A percentile compares a stretch with the other conserved stretches of the same genome.
phyloP scores from a whole-genome alignment of 805 yeast genomes.

The Candida chauliodis region DNA sequence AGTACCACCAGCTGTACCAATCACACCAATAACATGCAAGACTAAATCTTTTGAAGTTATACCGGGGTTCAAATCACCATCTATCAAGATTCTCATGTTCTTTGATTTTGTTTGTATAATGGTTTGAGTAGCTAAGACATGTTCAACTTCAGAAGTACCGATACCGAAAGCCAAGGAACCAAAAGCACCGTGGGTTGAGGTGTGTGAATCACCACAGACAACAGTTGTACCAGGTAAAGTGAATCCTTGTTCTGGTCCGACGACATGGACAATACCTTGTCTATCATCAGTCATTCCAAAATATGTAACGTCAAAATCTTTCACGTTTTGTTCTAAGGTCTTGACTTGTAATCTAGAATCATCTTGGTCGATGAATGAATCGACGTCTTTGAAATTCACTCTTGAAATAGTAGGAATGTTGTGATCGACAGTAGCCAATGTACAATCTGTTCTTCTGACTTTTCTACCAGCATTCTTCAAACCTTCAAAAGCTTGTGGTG shows the following conservation, averaged over 20 bases:
- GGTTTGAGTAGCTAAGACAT: slow-evolving; percentile 96
- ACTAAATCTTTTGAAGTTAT: slow-evolving; percentile 95
- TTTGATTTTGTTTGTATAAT: slow-evolving; percentile 91
- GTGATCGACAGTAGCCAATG: slow-evolving; percentile 94
- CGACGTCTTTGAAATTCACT: slow-evolving; percentile 64
- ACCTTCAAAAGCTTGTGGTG: slow-evolving; percentile 99
- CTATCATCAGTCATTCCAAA: slow-evolving; percentile 93
- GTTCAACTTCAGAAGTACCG: slow-evolving; percentile 99
- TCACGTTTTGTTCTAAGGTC: slow-evolving; percentile 90
- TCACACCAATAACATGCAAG: slow-evolving; percentile 89
- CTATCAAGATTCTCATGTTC: slow-evolving; percentile 86
- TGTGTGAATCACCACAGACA: slow-evolving; percentile 98
- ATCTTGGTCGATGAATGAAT: slow-evolving; percentile 79
- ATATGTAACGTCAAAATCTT: slow-evolving; percentile 82
- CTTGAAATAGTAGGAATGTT: slow-evolving; percentile 96
- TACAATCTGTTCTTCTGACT: slow-evolving; percentile 90
- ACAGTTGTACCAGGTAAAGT: slow-evolving; percentile 98
- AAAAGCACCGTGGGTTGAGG: slow-evolving; percentile 98
- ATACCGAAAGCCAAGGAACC: slow-evolving; percentile 98
- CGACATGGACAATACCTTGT: slow-evolving; percentile 98
- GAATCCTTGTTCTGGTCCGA: slow-evolving; percentile 99
- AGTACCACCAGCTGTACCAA: slow-evolving; percentile 99
- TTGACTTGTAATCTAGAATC: slow-evolving; percentile 91
- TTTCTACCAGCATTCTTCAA: slow-evolving; percentile 79
- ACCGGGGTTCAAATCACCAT: slow-evolving; percentile 82